Percentiles rank a stretch among this genome's conserved stretches.
Conservation (phyloP, 352 stramenopile genomes). For the Globisporangium acanthophoron region DNA sequence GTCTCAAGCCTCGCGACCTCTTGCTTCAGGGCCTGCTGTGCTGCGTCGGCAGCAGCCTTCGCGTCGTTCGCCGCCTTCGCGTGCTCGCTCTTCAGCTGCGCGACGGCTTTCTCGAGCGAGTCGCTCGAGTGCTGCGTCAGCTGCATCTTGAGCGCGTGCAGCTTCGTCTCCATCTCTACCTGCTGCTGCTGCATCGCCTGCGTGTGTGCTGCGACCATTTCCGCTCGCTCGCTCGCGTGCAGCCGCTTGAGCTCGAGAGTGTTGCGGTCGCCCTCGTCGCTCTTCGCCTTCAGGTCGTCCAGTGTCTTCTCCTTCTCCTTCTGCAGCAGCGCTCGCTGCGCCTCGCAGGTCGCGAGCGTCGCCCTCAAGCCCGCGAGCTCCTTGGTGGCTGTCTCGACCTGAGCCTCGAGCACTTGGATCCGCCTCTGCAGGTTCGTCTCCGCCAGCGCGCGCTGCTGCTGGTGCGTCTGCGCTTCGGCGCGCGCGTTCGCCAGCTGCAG, state of each 20-base stretch:
- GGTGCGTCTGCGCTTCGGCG: slow-evolving; percentile 17
- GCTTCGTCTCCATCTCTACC: slow-evolving; percentile 11
- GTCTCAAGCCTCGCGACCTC: slow-evolving; percentile 9
- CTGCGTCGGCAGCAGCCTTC: slow-evolving; percentile 1
- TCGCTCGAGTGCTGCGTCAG: slow-evolving; percentile 7
- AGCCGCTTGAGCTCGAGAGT: slow-evolving; percentile 12
- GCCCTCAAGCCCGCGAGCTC: slow-evolving; percentile 14
- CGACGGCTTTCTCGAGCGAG: slow-evolving; percentile 10
- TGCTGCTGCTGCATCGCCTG: slow-evolving; percentile 16
- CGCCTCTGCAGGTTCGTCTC: slow-evolving; percentile 16
- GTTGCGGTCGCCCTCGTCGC: slow-evolving; percentile 5
- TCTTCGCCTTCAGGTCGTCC: slow-evolving; percentile 7
- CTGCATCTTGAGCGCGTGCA: slow-evolving; percentile 19
- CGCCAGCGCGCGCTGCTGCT: slow-evolving; percentile 14
- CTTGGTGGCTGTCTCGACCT: slow-evolving; percentile 11
- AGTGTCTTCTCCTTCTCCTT: slow-evolving; percentile 17
- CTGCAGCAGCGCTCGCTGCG: slow-evolving; percentile 10
- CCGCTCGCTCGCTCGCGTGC: slow-evolving; percentile 19
- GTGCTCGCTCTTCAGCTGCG: slow-evolving; percentile 9
- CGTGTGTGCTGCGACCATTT: slow-evolving; percentile 16
- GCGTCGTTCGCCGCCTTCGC: neutral
- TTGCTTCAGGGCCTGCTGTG: slow-evolving; percentile 1
- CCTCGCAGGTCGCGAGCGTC: slow-evolving; percentile 12
- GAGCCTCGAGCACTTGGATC: slow-evolving; percentile 17
- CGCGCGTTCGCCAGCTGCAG: slow-evolving; percentile 30